phyloP scores from a whole-genome alignment of 2,329 filamentous ascomycete genomes.

The Mycosphaerella arachidis region DNA sequence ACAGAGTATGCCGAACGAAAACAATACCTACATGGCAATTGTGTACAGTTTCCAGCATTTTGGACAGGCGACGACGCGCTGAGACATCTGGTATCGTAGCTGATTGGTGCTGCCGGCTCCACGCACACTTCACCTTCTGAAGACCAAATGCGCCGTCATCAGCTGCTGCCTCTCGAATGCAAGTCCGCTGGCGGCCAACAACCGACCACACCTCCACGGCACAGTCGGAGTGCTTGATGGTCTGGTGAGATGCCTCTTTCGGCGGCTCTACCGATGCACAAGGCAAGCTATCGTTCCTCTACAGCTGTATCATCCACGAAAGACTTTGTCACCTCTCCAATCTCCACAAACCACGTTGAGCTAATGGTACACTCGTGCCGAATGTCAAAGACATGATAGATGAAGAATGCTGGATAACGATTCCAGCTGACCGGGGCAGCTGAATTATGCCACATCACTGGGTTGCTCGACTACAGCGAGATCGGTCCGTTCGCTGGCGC shows the following conservation, averaged over 20 bases:
- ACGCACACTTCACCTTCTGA: constrained; percentile 17
- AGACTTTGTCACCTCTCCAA: background rate
- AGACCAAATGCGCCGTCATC: constrained; percentile 5
- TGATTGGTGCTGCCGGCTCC: constrained; percentile 8
- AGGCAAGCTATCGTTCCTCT: background rate
- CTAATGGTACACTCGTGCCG: constrained; percentile 2
- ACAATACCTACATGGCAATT: constrained; percentile 3
- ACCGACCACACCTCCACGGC: constrained; percentile 3
- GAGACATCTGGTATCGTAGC: background rate
- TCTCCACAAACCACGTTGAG: constrained; percentile 2
- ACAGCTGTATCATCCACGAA: constrained; percentile 1
- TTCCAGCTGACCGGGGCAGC: background rate
- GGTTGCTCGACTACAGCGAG: background rate
- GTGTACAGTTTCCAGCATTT: background rate
- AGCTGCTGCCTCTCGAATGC: constrained; percentile 5
- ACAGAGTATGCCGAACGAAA: background rate
- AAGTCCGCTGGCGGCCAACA: constrained; percentile 1
- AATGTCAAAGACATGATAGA: background rate
- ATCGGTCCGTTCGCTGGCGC: background rate
- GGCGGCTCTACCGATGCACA: background rate
- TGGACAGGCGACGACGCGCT: background rate
- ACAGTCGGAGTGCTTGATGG: constrained; percentile 11
- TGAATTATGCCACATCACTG: background rate
- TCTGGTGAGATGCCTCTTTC: constrained; percentile 6
- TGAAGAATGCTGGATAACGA: constrained; percentile 4